Percentiles rank a stretch among this genome's conserved stretches.
Conservation (phyloP, 2,329 filamentous ascomycete species). For the Cladophialophora yegresii region DNA sequence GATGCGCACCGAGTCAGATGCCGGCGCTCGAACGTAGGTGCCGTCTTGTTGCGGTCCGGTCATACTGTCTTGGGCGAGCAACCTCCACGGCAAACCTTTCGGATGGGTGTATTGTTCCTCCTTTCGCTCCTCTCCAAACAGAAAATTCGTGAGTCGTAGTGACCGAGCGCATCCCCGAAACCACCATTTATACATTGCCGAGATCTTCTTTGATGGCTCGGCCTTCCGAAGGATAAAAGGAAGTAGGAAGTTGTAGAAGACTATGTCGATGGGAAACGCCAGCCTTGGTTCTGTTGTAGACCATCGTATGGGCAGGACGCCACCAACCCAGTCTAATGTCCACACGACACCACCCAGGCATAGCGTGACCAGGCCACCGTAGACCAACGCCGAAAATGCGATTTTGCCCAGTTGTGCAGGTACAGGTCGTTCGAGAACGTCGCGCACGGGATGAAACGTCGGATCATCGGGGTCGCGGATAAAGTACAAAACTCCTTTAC, state of each 20-base stretch:
- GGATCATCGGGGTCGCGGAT: conserved; percentile 98
- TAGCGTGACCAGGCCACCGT: conserved; percentile 86
- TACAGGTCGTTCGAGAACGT: conserved; percentile 90
- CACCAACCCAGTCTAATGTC: conserved; percentile 53
- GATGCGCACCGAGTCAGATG: conserved; percentile 91
- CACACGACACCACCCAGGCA: conserved; percentile 96
- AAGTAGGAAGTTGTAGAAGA: conserved; percentile 97
- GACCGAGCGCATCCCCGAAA: conserved; percentile 80
- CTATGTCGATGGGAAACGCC: conserved; percentile 88
- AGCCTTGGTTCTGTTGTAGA: conserved; percentile 87
- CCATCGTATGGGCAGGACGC: conserved; percentile 87
- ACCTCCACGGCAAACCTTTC: conserved; percentile 59
- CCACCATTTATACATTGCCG: conserved; percentile 93
- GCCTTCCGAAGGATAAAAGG: conserved; percentile 81
- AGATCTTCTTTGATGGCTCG: conserved; percentile 79
- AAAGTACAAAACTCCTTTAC: conserved; percentile 92
- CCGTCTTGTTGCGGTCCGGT: conserved; percentile 58
- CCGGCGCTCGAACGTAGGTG: conserved; percentile 85
- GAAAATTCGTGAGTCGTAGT: conserved; percentile 83
- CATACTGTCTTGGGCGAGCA: conserved; percentile 16
- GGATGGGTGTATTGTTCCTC: conserved; percentile 68
- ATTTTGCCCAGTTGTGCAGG: conserved; percentile 95
- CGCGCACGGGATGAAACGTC: conserved; percentile 94
- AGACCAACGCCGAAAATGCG: conserved; percentile 90
- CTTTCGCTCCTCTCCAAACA: conserved; percentile 78